Base-by-base conservation (phyloP, 208 protist species). In the Leishmania amazonensis region DNA sequence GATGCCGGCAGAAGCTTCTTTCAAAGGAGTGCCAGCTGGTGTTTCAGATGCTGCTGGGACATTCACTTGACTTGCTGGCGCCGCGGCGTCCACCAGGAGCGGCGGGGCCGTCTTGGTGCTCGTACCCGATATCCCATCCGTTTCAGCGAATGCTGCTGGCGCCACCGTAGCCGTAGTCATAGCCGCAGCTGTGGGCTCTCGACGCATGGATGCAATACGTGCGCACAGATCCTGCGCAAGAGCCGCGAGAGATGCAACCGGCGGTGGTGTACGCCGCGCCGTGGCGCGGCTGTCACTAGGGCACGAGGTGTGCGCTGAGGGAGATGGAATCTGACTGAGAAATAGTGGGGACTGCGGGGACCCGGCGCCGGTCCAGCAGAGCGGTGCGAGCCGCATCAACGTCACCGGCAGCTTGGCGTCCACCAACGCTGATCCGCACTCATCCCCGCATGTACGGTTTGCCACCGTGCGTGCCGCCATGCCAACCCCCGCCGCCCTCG, bases 361-460 rank as follows among this genome's bases (percentile, higher is more conserved):
- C 19, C 45, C 62, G 11, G 38, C 78, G 28, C 78, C 74, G n/a
- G 40, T 85, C 78, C 82, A 85, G 45, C 65, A 76, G 15, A 53
- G 82, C 40, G 82, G 82, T 42, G 82, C 82, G 1, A 82, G 82
- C 0, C 82, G 82, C 57, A 85, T 47, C 78, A 85, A 65, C 78
- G 78, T 74, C 51, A 81, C 74, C 35, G 81, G 81, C 71, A 85
- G 71, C 71, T 62, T 76, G 64, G 65, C 60, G 13, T 28, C 11
- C 76, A 81, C 19, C 54, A 81, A 47, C 28, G 77, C 72, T 7
- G 62, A 54, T 11, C 77, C 76, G 35, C 47, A 67, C n/a, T 78
- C 82, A 53, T 80, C 76, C 3, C 17, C 62, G 31, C 42, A 40
- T 45, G 51, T 58, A 3, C 35, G 47, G 47, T 45, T 49, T 38